phyloP scores from a whole-genome alignment of 225 moss, liverwort and hornwort species.

The Takakia lepidozioides region DNA sequence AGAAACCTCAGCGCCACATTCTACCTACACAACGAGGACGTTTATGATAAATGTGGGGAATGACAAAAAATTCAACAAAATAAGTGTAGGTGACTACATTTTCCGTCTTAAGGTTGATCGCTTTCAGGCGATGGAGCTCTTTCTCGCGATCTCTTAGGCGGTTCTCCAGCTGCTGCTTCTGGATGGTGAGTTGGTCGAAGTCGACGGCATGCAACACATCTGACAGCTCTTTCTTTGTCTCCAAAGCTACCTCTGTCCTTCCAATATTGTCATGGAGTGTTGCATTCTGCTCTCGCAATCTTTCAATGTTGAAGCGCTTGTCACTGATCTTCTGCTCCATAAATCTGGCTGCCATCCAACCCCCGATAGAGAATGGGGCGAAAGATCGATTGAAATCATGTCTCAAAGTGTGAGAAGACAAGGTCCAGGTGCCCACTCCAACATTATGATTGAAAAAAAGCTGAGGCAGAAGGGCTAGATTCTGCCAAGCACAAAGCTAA shows the following conservation, averaged over 20 bases:
- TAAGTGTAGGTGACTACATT: slow-evolving; percentile 20
- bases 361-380: slow-evolving; percentile 8
- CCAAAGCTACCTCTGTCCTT: slow-evolving; percentile 40
- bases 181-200: slow-evolving; percentile 78
- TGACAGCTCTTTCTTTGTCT: slow-evolving; percentile 76
- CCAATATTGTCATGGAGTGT: slow-evolving; percentile 49
- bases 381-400: too few species aligned
- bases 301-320: slow-evolving; percentile 45
- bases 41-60: background rate
- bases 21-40: too few species aligned
- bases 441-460: too few species aligned
- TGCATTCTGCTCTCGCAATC: slow-evolving; percentile 55
- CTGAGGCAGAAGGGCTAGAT: too few species aligned
- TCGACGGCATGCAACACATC: slow-evolving; percentile 89
- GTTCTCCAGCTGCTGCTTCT: slow-evolving; percentile 71
- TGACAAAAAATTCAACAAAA: background rate
- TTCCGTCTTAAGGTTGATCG: slow-evolving; percentile 62
- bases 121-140: slow-evolving; percentile 57
- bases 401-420: too few species aligned
- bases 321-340: slow-evolving; percentile 59
- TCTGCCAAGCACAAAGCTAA: too few species aligned
- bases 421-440: too few species aligned
- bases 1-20: too few species aligned
- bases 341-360: slow-evolving; percentile 55
- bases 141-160: slow-evolving; percentile 45